phyloP scores from a whole-genome alignment of 2,329 filamentous ascomycete species.

The Sarocladiaceae sp. region DNA sequence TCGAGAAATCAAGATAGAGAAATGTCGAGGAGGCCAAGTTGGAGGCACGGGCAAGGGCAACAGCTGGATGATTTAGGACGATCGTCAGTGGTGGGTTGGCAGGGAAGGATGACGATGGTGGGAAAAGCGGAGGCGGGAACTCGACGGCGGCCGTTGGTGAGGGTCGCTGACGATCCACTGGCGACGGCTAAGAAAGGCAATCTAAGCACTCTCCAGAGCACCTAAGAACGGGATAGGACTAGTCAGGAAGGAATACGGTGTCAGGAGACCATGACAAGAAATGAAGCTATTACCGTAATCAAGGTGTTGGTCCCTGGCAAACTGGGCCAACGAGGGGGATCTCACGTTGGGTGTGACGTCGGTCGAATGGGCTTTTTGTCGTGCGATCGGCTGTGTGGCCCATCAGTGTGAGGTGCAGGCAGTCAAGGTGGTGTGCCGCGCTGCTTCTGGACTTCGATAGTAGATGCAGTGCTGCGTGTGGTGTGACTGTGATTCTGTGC shows the following conservation, averaged over 20 bases:
- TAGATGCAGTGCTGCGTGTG: too few species aligned
- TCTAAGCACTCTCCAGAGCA: too few species aligned
- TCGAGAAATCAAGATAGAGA: conserved; percentile 8
- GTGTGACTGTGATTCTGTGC: too few species aligned
- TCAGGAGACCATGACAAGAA: conserved; percentile 2
- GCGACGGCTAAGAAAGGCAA: not conserved
- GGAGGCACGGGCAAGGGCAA: not conserved
- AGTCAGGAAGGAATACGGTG: not conserved
- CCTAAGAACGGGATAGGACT: not conserved
- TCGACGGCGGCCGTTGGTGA: conserved; percentile 1
- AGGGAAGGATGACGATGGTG: conserved; percentile 7
- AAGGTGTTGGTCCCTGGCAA: not conserved
- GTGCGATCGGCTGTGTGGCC: too few species aligned
- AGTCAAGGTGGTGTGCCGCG: not conserved
- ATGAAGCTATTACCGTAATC: not conserved
- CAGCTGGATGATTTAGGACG: conserved; percentile 5
- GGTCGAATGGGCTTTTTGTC: not conserved
- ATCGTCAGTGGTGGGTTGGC: conserved; percentile 6
- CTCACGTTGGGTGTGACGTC: conserved; percentile 1
- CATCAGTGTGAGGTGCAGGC: too few species aligned
- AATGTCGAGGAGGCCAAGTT: too few species aligned
- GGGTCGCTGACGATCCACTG: conserved; percentile 4
- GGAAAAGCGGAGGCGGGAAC: conserved; percentile 8
- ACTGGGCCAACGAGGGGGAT: not conserved
- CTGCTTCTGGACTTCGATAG: too few species aligned